phyloP scores from a whole-genome alignment of 345 rosid species.

The Angophora floribunda region DNA sequence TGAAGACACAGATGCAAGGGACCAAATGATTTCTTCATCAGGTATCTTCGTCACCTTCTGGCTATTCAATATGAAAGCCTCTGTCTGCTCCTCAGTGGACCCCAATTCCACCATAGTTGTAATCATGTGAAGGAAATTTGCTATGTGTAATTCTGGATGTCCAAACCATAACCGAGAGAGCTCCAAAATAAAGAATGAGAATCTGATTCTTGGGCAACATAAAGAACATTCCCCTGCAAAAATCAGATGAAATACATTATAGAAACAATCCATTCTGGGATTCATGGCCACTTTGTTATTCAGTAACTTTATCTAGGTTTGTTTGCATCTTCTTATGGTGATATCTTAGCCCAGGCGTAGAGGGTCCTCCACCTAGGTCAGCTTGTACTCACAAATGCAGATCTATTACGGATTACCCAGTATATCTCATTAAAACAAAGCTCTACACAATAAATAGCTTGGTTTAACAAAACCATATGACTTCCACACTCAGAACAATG shows the following conservation, averaged over 20 bases:
- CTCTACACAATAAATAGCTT: not conserved
- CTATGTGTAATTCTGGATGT: conserved; percentile 59
- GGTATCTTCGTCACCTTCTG: conserved; percentile 72
- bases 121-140: conserved; percentile 90
- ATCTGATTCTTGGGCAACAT: conserved; percentile 45
- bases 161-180: conserved; percentile 76
- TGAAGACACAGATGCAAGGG: conserved; percentile 5
- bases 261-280: not conserved
- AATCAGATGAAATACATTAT: not conserved
- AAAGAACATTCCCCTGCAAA: conserved; percentile 65
- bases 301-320: not conserved
- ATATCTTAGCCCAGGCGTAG: not conserved
- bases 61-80: conserved; percentile 62
- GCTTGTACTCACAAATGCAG: not conserved
- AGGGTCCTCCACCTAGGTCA: not conserved
- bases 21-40: conserved; percentile 60
- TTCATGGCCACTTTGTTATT: not conserved
- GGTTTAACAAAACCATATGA: not conserved
- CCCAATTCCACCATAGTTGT: conserved; percentile 76
- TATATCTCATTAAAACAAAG: not conserved
- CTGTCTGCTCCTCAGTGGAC: conserved; percentile 57
- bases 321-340: not conserved
- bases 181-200: conserved; percentile 73
- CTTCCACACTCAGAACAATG: not conserved
- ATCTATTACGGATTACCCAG: not conserved